Evolutionary conservation across 805 yeast genomes (phyloP).

Genomic region (Maudiozyma saulgeensis): DNA sequence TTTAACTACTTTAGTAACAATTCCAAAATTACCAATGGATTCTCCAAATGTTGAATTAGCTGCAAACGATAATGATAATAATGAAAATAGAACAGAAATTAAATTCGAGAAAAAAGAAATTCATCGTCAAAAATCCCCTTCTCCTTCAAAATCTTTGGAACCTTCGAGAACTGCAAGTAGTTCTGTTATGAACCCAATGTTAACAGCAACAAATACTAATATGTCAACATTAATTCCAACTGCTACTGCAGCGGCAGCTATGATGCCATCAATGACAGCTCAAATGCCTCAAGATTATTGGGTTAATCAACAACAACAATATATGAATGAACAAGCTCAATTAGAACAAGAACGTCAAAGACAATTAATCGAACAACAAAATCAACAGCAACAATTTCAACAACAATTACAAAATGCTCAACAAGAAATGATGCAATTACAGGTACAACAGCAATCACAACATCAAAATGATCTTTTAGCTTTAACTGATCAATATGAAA

Average conservation of each 20-base stretch:
- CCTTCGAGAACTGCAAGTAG: conserved; percentile 2
- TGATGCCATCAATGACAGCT: conserved; percentile 32
- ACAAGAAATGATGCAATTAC: conserved; percentile 46
- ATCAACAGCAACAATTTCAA: conserved; percentile 42
- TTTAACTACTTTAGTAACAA: conserved; percentile 60
- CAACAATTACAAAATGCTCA: conserved; percentile 67
- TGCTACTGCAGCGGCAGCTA: conserved; percentile 18
- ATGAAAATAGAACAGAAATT: conserved; percentile 7
- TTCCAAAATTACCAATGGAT: conserved; percentile 31
- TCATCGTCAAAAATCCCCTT: not conserved
- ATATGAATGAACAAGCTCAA: conserved; percentile 56
- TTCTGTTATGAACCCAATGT: conserved; percentile 5
- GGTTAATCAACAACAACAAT: conserved; percentile 42
- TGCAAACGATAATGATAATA: conserved; percentile 19
- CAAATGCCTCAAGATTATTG: conserved; percentile 11
- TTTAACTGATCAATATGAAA: conserved; percentile 73
- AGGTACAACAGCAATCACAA: conserved; percentile 54
- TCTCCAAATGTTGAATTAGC: conserved; percentile 28
- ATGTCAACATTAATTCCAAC: conserved; percentile 12
- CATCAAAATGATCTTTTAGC: conserved; percentile 70
- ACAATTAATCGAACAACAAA: conserved; percentile 58
- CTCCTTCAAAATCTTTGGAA: not conserved
- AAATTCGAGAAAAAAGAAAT: conserved; percentile 6
- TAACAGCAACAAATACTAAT: not conserved
- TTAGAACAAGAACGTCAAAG: conserved; percentile 62